These are phyloP conservation scores for Fusarium siculi DNA, from an alignment of 2,329 filamentous ascomycete species.

Conservation along the genomic window DNA sequence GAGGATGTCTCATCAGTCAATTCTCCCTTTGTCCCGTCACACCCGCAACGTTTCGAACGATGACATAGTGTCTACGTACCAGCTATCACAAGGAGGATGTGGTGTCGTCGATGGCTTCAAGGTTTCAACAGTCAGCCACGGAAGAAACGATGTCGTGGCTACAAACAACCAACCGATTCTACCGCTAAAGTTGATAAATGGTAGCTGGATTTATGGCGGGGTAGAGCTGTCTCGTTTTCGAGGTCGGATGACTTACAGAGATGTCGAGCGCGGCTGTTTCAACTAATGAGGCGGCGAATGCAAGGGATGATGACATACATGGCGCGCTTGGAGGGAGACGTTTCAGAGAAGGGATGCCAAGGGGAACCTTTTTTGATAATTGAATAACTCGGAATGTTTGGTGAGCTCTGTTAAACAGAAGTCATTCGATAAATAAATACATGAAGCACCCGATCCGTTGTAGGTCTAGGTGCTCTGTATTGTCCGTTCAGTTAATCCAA, in stretches of 20 bases:
- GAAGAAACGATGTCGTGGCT: background rate
- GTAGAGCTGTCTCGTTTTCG: background rate
- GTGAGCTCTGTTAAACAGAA: background rate
- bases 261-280: slow-evolving; percentile 18
- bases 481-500: background rate
- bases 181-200: background rate
- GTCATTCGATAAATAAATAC: background rate
- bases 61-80: slow-evolving; percentile 7
- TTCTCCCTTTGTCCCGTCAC: background rate
- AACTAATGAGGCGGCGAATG: slow-evolving; percentile 7
- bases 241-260: background rate
- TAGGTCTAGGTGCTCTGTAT: background rate
- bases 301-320: slow-evolving; percentile 30
- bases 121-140: background rate
- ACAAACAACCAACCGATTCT: background rate
- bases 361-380: background rate
- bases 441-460: background rate
- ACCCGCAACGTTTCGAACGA: background rate
- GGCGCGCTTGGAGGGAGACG: background rate
- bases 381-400: accelerated
- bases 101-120: slow-evolving; percentile 22
- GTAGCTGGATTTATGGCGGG: background rate
- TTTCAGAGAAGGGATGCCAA: background rate
- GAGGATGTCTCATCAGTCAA: background rate
- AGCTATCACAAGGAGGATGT: background rate